These are phyloP conservation scores for Diaporthe sp. DNA, from an alignment of 2,329 filamentous ascomycete species.

Conservation along the genomic window DNA sequence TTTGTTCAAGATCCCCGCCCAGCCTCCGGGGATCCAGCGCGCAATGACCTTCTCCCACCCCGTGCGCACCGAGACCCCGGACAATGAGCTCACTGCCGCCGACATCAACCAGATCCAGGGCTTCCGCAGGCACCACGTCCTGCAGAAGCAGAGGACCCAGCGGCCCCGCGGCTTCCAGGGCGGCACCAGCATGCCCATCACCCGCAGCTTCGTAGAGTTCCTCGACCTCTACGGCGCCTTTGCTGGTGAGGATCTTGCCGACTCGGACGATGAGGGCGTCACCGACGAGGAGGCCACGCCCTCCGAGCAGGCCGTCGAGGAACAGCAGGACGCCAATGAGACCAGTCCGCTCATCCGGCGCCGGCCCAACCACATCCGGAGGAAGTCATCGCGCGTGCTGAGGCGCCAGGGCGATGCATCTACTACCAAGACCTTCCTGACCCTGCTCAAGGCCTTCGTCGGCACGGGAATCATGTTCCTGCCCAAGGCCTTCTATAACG, in stretches of 20 bases:
- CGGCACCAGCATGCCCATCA: slow-evolving; percentile 60
- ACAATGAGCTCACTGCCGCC: slow-evolving; percentile 40
- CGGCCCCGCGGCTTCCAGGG: slow-evolving; percentile 43
- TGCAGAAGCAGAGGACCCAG: slow-evolving; percentile 47
- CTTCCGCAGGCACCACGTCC: slow-evolving; percentile 63
- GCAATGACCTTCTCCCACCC: slow-evolving; percentile 43
- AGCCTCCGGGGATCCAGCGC: slow-evolving; percentile 46
- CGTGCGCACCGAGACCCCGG: slow-evolving; percentile 31
- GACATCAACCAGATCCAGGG: slow-evolving; percentile 60
- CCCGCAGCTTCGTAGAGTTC: slow-evolving; percentile 80
- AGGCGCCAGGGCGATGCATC: slow-evolving; percentile 71
- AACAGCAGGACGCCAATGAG: slow-evolving; percentile 55
- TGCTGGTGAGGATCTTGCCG: slow-evolving; percentile 77
- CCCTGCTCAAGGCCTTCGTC: slow-evolving; percentile 81
- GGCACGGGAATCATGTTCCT: slow-evolving; percentile 87
- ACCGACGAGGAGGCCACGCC: slow-evolving; percentile 36
- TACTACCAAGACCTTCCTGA: slow-evolving; percentile 82
- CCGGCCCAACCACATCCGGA: slow-evolving; percentile 64
- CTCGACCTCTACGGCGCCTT: slow-evolving; percentile 82
- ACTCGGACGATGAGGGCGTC: slow-evolving; percentile 70
- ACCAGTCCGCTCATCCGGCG: slow-evolving; percentile 71
- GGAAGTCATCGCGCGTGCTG: slow-evolving; percentile 45
- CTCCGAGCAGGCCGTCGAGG: slow-evolving; percentile 58
- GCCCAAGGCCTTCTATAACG: slow-evolving; percentile 83
- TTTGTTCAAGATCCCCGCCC: slow-evolving; percentile 78